Percentiles rank a stretch among this genome's conserved stretches.
Evolutionary conservation across 176 grass and related monocot species (phyloP).

Genomic region (Oryza punctata): DNA sequence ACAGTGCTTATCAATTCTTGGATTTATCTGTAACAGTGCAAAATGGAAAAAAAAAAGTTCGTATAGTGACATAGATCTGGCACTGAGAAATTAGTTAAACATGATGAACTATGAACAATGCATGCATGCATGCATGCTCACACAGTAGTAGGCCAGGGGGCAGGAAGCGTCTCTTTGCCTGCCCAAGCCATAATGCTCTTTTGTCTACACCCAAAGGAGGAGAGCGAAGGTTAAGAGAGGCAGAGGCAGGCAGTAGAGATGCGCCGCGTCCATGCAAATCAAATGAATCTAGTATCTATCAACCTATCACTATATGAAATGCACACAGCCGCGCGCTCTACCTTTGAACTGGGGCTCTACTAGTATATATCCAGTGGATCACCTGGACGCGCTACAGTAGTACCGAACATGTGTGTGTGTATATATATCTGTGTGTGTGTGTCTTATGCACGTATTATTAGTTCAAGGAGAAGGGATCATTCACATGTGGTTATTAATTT

Average conservation of each 20-base stretch:
- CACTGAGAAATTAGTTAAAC: not conserved
- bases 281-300: not conserved
- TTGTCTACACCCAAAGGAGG: slow-evolving; percentile 43
- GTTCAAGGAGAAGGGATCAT: too few relatives aligned
- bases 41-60: not conserved
- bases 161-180: slow-evolving; percentile 42
- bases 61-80: not conserved
- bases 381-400: not conserved
- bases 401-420: not conserved
- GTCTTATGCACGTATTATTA: too few relatives aligned
- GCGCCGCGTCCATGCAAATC: slow-evolving; percentile 20
- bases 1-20: not conserved
- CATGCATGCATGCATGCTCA: not conserved
- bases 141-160: slow-evolving; percentile 21
- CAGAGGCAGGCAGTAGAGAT: slow-evolving; percentile 18
- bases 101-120: not conserved
- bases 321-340: slow-evolving; percentile 6
- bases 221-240: slow-evolving; percentile 17
- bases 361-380: not conserved
- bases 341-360: not conserved
- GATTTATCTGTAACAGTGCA: not conserved
- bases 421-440: too few relatives aligned
- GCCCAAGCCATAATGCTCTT: slow-evolving; percentile 45
- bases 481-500: too few relatives aligned
- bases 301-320: not conserved